Evolutionary conservation across 1,284 basidiomycete genomes (phyloP), one percentile per base, ranked within the genome.

Genomic region (Schizopora paradoxa): DNA sequence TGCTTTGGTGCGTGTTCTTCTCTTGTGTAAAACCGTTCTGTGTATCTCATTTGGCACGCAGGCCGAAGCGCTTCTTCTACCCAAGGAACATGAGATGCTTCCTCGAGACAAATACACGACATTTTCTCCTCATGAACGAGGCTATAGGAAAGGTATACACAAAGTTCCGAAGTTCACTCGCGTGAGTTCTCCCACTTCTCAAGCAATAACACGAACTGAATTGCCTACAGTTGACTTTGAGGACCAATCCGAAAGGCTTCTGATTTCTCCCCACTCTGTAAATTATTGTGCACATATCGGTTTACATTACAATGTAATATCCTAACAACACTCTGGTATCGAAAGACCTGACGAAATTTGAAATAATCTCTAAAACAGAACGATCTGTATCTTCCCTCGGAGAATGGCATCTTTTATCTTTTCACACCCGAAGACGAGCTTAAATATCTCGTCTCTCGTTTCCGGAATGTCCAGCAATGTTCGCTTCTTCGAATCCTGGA

Each of bases 161-260:
- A 96, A 96, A 63, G 89, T 96, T 23, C 92, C 91, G 16, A 94
- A 95, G 62, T 95, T 86, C 77, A 95, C 92, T 49, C 75, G 89
- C 64, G 91, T 93, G 58, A 53, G 86, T 71, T 8, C 8, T 44
- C 2, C 22, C 14, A 39, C 11, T 16, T 6, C 38, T 14, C 34
- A 18, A 21, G 14, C 50, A 5, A n/a, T 16, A 41, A 35, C 32
- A 26, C 56, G 43, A 41, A 35, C 51, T 55, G 21, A 45, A 45
- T 6, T 45, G 29, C 42, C 32, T 34, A 21, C 60, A 92, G 89
- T 64, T 91, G 54, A 92, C 91, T 28, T 70, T 87, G 18, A 72
- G 91, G 57, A 81, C 79, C 37, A 95, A 95, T 63, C 92, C 91
- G 4, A 82, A 80, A 64, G 91, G 91, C 59, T 95, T 95, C 75